Conservation (phyloP, 2,329 filamentous ascomycete genomes). For the Akanthomyces muscarius region DNA sequence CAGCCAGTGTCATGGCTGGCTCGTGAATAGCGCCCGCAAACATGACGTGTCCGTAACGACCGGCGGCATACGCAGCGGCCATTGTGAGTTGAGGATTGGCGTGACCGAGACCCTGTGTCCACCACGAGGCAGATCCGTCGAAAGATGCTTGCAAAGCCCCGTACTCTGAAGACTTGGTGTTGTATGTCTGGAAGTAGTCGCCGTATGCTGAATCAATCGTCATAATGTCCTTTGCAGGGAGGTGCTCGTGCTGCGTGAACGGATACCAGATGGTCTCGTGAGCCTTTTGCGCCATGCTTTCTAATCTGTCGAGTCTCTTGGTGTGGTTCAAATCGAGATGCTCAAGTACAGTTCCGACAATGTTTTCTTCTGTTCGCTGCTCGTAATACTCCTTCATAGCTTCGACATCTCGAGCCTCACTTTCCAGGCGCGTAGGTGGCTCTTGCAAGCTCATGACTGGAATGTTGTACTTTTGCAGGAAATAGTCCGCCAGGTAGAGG, state of each 20-base stretch:
- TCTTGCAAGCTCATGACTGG: slow-evolving; percentile 52
- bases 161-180: slow-evolving; percentile 13
- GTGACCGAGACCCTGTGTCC: slow-evolving; percentile 84
- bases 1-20: slow-evolving; percentile 67
- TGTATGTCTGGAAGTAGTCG: slow-evolving; percentile 67
- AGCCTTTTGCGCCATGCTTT: slow-evolving; percentile 59
- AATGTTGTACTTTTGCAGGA: slow-evolving; percentile 55
- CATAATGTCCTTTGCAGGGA: slow-evolving; percentile 59
- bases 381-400: slow-evolving; percentile 64
- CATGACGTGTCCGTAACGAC: slow-evolving; percentile 84
- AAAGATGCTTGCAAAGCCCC: slow-evolving; percentile 61
- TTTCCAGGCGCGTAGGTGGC: slow-evolving; percentile 50
- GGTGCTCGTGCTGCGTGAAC: slow-evolving; percentile 72
- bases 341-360: slow-evolving; percentile 44
- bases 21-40: slow-evolving; percentile 78
- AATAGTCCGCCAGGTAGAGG: slow-evolving; percentile 64
- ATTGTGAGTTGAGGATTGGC: slow-evolving; percentile 68
- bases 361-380: slow-evolving; percentile 34
- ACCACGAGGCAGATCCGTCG: slow-evolving; percentile 85
- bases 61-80: slow-evolving; percentile 74
- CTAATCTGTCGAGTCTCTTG: slow-evolving; percentile 53
- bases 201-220: slow-evolving; percentile 77
- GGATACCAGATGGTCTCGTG: slow-evolving; percentile 75
- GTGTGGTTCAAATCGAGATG: slow-evolving; percentile 51
- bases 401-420: slow-evolving; percentile 45